Evolutionary conservation across 805 yeast species (phyloP).

Genomic region (Candida insectorum): DNA sequence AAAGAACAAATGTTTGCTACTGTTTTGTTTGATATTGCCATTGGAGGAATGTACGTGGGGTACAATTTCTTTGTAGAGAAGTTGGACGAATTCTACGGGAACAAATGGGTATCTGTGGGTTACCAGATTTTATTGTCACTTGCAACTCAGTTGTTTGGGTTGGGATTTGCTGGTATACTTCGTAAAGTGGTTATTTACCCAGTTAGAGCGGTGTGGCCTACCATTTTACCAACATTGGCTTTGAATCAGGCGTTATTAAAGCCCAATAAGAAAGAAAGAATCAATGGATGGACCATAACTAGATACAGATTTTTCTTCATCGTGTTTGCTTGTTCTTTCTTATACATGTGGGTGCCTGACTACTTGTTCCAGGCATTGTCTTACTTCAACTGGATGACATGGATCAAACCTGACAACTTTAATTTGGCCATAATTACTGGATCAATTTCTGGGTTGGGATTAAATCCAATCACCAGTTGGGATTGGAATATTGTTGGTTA

Average conservation of each 20-base stretch:
- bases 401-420: slow-evolving; percentile 52
- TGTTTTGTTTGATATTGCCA: slow-evolving; percentile 17
- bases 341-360: slow-evolving; percentile 45
- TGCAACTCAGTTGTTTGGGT: slow-evolving; percentile 22
- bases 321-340: slow-evolving; percentile 24
- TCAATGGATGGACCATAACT: slow-evolving; percentile 29
- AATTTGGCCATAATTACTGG: slow-evolving; percentile 53
- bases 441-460: slow-evolving; percentile 42
- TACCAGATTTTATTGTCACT: slow-evolving; percentile 20
- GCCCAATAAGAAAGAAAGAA: slow-evolving; percentile 21
- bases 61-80: slow-evolving; percentile 24
- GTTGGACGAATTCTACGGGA: slow-evolving; percentile 17
- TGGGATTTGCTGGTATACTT: slow-evolving; percentile 27
- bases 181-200: slow-evolving; percentile 26
- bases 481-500: slow-evolving; percentile 46
- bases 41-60: slow-evolving; percentile 21
- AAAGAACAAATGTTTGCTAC: slow-evolving; percentile 68
- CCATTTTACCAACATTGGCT: slow-evolving; percentile 25
- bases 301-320: slow-evolving; percentile 20
- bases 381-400: slow-evolving; percentile 52
- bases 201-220: slow-evolving; percentile 23
- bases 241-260: slow-evolving; percentile 25
- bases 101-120: slow-evolving; percentile 25
- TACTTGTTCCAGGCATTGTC: slow-evolving; percentile 40
- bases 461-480: slow-evolving; percentile 53